phyloP scores from a whole-genome alignment of 1,284 basidiomycete species.

The Moesziomyces sp. region DNA sequence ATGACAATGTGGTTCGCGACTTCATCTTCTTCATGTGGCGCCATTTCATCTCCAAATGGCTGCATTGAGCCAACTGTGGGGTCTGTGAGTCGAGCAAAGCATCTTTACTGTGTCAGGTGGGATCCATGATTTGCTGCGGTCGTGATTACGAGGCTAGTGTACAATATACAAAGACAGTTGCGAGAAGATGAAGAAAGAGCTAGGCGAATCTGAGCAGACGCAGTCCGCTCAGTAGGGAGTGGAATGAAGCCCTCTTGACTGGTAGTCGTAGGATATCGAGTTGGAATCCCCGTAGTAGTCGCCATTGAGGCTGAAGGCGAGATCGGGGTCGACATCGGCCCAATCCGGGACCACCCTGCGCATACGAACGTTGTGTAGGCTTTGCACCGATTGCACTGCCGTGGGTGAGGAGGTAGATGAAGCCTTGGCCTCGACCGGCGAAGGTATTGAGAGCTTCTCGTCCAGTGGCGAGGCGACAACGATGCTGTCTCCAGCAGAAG shows the following conservation, averaged over 20 bases:
- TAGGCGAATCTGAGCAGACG: neutral
- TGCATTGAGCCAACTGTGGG: too few species aligned
- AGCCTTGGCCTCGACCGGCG: slow-evolving; percentile 8
- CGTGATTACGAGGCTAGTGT: slow-evolving; percentile 5
- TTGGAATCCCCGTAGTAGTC: slow-evolving; percentile 35
- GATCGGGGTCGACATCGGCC: slow-evolving; percentile 46
- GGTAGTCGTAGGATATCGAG: slow-evolving; percentile 47
- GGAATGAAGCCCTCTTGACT: slow-evolving; percentile 35
- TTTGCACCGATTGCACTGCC: slow-evolving; percentile 15
- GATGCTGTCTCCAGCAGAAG: slow-evolving; percentile 9
- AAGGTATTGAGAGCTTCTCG: slow-evolving; percentile 15
- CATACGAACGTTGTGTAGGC: slow-evolving; percentile 8
- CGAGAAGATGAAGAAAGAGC: slow-evolving; percentile 3
- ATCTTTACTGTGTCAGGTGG: too few species aligned
- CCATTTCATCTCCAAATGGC: too few species aligned
- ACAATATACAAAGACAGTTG: slow-evolving; percentile 6
- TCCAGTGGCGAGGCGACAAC: slow-evolving; percentile 2
- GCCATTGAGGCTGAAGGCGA: slow-evolving; percentile 43
- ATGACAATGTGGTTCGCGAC: too few species aligned
- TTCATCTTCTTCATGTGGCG: too few species aligned
- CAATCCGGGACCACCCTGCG: slow-evolving; percentile 43
- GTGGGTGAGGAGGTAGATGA: slow-evolving; percentile 1
- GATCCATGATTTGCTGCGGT: neutral
- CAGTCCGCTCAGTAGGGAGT: slow-evolving; percentile 19
- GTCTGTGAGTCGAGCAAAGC: too few species aligned